These are phyloP conservation scores for Eutrema yunnanense DNA, from an alignment of 345 rosid species.

Conservation along the genomic window DNA sequence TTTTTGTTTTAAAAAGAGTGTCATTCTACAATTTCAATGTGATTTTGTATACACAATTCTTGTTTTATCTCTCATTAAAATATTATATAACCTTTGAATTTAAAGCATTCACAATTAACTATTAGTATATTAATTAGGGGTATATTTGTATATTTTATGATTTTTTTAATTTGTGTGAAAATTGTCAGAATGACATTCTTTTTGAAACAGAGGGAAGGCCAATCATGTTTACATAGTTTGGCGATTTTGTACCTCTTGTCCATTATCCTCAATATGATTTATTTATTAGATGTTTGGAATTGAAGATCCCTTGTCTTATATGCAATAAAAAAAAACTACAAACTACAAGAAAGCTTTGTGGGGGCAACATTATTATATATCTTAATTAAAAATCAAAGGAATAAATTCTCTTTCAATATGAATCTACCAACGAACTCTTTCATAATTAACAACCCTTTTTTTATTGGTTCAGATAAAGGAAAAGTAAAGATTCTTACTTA, in stretches of 20 bases:
- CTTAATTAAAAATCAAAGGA: not conserved
- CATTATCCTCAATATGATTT: not conserved
- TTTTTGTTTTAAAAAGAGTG: no score
- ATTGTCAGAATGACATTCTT: no score
- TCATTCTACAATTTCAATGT: no score
- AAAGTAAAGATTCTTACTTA: slow-evolving; percentile 32
- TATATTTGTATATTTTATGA: no score
- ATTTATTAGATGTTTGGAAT: not conserved
- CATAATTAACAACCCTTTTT: not conserved
- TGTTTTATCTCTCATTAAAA: no score
- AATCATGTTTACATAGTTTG: no score
- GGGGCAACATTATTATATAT: not conserved
- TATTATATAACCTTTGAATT: no score
- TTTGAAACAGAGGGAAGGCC: no score
- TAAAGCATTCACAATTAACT: no score
- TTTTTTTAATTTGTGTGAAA: no score
- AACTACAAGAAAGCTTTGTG: not conserved
- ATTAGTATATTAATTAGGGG: no score
- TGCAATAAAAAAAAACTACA: not conserved
- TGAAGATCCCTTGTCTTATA: not conserved
- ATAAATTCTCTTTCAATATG: slow-evolving; percentile 12
- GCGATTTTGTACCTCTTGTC: not conserved
- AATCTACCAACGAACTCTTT: slow-evolving; percentile 15
- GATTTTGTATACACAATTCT: no score
- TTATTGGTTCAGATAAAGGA: slow-evolving; percentile 11